Conservation (phyloP, 768 basidiomycete genomes). For the Hericium coralloides region DNA sequence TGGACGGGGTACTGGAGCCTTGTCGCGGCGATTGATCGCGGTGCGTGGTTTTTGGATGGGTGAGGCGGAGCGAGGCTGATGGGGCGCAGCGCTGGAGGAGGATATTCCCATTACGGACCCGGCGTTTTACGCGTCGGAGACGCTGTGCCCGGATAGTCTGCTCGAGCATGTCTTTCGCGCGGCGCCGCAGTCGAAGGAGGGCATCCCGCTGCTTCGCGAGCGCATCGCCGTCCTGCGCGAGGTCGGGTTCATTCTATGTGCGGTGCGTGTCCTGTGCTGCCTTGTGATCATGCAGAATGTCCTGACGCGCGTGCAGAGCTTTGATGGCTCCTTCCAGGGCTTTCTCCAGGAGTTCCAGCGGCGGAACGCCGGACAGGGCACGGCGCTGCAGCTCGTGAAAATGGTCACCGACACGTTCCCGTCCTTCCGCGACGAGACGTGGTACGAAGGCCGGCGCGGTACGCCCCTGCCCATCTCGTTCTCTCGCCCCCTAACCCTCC, state of each 20-base stretch:
- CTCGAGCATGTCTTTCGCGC: constrained; percentile 64
- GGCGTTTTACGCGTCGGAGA: constrained; percentile 63
- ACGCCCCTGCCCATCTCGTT: constrained; percentile 3
- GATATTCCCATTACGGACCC: constrained; percentile 75
- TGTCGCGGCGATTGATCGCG: constrained; percentile 76
- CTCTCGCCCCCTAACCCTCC: not conserved
- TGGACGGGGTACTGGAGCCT: constrained; percentile 87
- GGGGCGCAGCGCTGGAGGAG: constrained; percentile 59
- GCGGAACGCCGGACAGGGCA: constrained; percentile 5
- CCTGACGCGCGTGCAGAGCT: constrained; percentile 2
- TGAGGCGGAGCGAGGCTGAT: not conserved
- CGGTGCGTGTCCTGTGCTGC: constrained; percentile 33
- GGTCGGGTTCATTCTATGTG: constrained; percentile 62
- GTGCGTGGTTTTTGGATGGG: constrained; percentile 27
- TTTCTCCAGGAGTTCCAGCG: constrained; percentile 12
- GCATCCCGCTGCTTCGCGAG: constrained; percentile 60
- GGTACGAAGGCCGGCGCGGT: constrained; percentile 39
- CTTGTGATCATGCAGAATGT: not conserved
- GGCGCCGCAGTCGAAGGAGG: constrained; percentile 46
- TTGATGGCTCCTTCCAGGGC: constrained; percentile 10
- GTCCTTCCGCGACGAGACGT: constrained; percentile 14
- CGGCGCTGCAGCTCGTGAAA: constrained; percentile 12
- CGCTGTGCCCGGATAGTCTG: constrained; percentile 59
- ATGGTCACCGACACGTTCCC: constrained; percentile 16
- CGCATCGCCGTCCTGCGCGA: constrained; percentile 73